Conservation (phyloP, 495 filamentous ascomycete species). For the Tuber aestivum region DNA sequence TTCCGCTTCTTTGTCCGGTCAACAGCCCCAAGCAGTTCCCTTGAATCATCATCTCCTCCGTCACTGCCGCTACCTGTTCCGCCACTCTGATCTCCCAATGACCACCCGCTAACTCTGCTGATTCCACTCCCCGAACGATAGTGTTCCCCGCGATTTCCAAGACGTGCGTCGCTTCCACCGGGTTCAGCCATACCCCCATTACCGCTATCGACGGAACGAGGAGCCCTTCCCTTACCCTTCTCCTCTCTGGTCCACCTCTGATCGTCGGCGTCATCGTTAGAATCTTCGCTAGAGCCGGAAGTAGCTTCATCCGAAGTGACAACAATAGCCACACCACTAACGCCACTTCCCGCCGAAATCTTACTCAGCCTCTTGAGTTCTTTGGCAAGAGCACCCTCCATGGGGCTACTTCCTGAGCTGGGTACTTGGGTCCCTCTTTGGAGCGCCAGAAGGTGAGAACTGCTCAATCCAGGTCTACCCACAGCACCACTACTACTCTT, state of each 20-base stretch:
- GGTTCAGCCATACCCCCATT: conserved; percentile 12
- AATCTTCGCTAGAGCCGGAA: conserved; percentile 23
- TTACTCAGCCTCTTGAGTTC: conserved; percentile 39
- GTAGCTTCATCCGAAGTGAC: conserved; percentile 37
- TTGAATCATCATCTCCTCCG: conserved; percentile 29
- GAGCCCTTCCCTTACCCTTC: conserved; percentile 39
- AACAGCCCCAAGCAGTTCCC: conserved; percentile 14
- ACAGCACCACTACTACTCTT: conserved; percentile 19
- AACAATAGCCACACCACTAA: conserved; percentile 40
- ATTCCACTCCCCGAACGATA: conserved; percentile 27
- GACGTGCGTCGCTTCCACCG: conserved; percentile 10
- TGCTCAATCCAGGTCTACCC: conserved; percentile 32
- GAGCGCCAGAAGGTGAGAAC: conserved; percentile 29
- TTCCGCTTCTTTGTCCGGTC: conserved; percentile 23
- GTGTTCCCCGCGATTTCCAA: conserved; percentile 18
- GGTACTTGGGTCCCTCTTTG: conserved; percentile 18
- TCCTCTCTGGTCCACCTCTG: conserved; percentile 35
- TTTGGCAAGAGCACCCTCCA: conserved; percentile 35
- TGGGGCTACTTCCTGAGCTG: conserved; percentile 21
- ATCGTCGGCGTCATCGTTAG: conserved; percentile 27
- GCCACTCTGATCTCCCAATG: conserved; percentile 10
- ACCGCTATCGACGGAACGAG: conserved; percentile 23
- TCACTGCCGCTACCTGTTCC: conserved; percentile 21
- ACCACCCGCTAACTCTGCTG: conserved; percentile 22
- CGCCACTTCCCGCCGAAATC: conserved; percentile 39